phyloP scores from a whole-genome alignment of 2,329 filamentous ascomycete species.

The Cucurbitaria berberidis region DNA sequence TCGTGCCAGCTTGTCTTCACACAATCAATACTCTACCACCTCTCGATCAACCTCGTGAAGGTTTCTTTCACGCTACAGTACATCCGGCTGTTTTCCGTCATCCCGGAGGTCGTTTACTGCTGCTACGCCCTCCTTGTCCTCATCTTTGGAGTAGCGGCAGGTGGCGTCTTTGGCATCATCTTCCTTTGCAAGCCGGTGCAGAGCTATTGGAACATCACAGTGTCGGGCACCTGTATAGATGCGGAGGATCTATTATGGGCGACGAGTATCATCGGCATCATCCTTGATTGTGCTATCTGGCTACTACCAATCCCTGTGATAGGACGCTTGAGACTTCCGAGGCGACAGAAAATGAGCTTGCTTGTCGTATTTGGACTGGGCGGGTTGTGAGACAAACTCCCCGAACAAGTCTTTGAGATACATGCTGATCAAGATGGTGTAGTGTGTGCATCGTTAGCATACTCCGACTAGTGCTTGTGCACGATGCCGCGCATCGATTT shows the following conservation, averaged over 20 bases:
- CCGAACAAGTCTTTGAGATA: background rate
- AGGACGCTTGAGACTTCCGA: conserved; percentile 37
- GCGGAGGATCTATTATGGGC: conserved; percentile 33
- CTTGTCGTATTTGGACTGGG: conserved; percentile 46
- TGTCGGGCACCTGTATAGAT: conserved; percentile 30
- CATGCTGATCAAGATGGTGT: background rate
- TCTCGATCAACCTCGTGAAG: conserved; percentile 42
- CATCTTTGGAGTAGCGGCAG: conserved; percentile 24
- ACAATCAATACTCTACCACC: conserved; percentile 41
- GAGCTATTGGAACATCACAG: conserved; percentile 32
- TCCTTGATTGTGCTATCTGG: conserved; percentile 41
- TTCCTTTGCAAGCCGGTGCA: conserved; percentile 37
- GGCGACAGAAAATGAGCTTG: conserved; percentile 42
- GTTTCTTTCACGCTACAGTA: conserved; percentile 43
- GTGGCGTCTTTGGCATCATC: conserved; percentile 37
- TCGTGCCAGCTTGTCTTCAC: conserved; percentile 36
- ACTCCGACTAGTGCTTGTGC: conserved; percentile 35
- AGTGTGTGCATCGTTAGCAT: conserved; percentile 42
- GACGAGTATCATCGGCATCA: conserved; percentile 34
- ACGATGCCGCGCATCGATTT: conserved; percentile 20
- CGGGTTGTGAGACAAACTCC: conserved; percentile 36
- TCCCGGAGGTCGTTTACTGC: conserved; percentile 5
- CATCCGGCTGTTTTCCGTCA: conserved; percentile 30
- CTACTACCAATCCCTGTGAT: conserved; percentile 40
- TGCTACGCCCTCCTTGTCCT: conserved; percentile 28